Conservation (phyloP, 1,284 basidiomycete genomes). For the Sphaerobolus stellatus region DNA sequence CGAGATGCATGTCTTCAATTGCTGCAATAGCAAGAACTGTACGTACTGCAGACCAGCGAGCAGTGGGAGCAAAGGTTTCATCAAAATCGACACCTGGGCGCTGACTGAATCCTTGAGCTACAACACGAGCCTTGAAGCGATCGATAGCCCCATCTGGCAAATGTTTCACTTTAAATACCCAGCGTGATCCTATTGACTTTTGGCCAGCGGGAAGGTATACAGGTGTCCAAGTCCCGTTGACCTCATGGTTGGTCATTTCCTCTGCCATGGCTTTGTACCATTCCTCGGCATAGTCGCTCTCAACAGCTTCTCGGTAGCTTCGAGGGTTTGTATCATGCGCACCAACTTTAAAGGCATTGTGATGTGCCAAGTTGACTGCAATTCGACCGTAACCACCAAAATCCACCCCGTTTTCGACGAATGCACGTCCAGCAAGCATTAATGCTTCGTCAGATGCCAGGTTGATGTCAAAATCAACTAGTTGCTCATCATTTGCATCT, state of each 20-base stretch:
- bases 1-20: constrained; percentile 33
- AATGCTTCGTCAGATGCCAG: background rate
- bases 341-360: background rate
- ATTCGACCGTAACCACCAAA: too few relatives aligned
- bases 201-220: background rate
- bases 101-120: constrained; percentile 14
- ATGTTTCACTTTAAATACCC: background rate
- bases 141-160: background rate
- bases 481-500: too few relatives aligned
- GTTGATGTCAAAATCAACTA: too few relatives aligned
- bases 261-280: constrained; percentile 16
- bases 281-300: constrained; percentile 8
- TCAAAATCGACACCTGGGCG: constrained; percentile 33
- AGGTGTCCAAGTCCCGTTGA: background rate
- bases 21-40: constrained; percentile 25
- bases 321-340: constrained; percentile 7
- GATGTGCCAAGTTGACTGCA: background rate
- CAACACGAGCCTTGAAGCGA: constrained; percentile 12
- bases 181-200: background rate
- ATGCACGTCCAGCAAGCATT: background rate
- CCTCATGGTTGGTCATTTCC: constrained; percentile 13
- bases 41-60: constrained; percentile 21
- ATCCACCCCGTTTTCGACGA: too few relatives aligned
- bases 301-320: constrained; percentile 14
- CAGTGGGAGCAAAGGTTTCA: constrained; percentile 30